Conservation (phyloP, 768 basidiomycete species). For the Psilocybe azurescens region DNA sequence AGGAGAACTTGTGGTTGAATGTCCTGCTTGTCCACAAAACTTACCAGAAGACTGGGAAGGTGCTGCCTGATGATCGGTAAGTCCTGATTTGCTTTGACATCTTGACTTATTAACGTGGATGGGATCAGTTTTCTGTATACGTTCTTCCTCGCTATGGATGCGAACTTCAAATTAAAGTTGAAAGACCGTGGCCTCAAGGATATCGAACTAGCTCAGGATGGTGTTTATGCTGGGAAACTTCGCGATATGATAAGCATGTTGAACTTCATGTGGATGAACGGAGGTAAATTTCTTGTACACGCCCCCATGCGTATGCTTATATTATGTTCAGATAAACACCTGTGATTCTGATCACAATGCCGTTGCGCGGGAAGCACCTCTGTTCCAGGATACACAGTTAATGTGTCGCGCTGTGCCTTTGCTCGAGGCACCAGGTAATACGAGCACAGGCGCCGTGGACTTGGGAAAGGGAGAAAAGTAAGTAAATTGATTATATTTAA, state of each 20-base stretch:
- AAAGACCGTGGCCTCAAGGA: slow-evolving; percentile 21
- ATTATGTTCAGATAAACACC: slow-evolving; percentile 12
- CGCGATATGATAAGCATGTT: slow-evolving; percentile 12
- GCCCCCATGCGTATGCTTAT: neutral
- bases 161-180: slow-evolving; percentile 28
- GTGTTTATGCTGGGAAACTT: slow-evolving; percentile 13
- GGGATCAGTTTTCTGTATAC: slow-evolving; percentile 22
- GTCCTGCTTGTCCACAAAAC: too few species aligned
- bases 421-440: slow-evolving; percentile 23
- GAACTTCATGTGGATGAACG: slow-evolving; percentile 14
- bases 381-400: slow-evolving; percentile 14
- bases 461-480: slow-evolving; percentile 28
- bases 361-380: slow-evolving; percentile 9
- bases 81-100: too few species aligned
- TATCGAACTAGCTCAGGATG: slow-evolving; percentile 20
- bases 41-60: slow-evolving; percentile 19
- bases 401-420: slow-evolving; percentile 12
- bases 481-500: neutral
- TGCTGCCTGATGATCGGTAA: too few species aligned
- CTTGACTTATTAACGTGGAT: neutral
- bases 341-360: slow-evolving; percentile 21
- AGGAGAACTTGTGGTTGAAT: too few species aligned
- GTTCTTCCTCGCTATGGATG: too few species aligned
- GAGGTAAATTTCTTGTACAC: slow-evolving; percentile 18
- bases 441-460: slow-evolving; percentile 24